Conservation (phyloP, 495 filamentous ascomycete genomes). For the Aspergillus ostianus region DNA sequence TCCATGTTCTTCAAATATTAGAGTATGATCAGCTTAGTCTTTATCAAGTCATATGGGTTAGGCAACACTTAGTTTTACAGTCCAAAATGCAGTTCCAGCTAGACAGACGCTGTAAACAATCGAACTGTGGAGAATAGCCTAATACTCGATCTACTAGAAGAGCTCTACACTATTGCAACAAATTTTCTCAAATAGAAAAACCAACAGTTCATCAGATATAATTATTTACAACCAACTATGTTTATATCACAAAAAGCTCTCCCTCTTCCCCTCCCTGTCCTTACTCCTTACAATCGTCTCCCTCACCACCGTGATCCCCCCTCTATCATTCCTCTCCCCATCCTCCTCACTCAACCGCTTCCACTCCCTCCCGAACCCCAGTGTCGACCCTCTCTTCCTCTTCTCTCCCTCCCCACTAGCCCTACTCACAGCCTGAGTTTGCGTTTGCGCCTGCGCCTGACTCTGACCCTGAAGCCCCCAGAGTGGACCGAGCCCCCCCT, state of each 20-base stretch:
- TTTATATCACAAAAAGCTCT: not conserved
- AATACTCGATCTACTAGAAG: too few species aligned
- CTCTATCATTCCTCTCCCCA: slow-evolving; percentile 5
- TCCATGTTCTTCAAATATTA: too few species aligned
- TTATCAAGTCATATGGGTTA: too few species aligned
- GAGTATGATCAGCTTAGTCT: too few species aligned
- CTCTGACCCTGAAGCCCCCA: slow-evolving; percentile 18
- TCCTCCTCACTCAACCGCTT: not conserved
- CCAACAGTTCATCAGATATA: not conserved
- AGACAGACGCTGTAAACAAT: too few species aligned
- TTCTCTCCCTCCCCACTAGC: not conserved
- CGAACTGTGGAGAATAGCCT: too few species aligned
- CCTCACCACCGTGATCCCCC: slow-evolving; percentile 21
- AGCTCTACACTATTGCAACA: too few species aligned
- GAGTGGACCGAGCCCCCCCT: too few species aligned
- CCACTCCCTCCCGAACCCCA: not conserved
- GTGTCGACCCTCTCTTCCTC: not conserved
- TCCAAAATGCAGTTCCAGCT: too few species aligned
- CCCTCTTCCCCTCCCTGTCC: not conserved
- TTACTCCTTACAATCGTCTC: slow-evolving; percentile 21
- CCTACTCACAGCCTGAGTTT: not conserved
- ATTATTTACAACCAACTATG: not conserved
- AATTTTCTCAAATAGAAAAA: too few species aligned
- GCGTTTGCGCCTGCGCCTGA: not conserved
- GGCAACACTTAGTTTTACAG: too few species aligned